phyloP scores from a whole-genome alignment of 768 basidiomycete genomes.

The Amanita pseudoporphyria region DNA sequence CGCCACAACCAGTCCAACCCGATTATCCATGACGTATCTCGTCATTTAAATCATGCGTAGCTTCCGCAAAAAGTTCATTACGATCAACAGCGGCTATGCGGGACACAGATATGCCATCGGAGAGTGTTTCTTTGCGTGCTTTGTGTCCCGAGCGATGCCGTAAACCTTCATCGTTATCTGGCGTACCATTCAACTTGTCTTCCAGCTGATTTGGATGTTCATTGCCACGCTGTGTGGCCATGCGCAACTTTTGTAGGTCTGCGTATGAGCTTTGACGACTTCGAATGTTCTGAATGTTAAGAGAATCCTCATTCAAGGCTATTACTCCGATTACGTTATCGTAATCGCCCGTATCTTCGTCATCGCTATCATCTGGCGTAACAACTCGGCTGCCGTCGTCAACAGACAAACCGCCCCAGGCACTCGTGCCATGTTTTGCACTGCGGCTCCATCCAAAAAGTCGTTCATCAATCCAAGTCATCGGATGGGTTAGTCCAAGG shows the following conservation, averaged over 20 bases:
- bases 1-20: not conserved
- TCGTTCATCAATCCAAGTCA: slow-evolving; percentile 92
- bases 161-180: slow-evolving; percentile 27
- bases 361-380: slow-evolving; percentile 74
- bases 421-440: slow-evolving; percentile 70
- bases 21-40: slow-evolving; percentile 29
- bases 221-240: slow-evolving; percentile 16
- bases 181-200: slow-evolving; percentile 7
- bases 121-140: slow-evolving; percentile 53
- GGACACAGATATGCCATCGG: slow-evolving; percentile 52
- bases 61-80: slow-evolving; percentile 48
- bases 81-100: slow-evolving; percentile 53
- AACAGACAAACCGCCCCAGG: slow-evolving; percentile 58
- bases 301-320: slow-evolving; percentile 37
- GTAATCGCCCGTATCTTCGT: slow-evolving; percentile 86
- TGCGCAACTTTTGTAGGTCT: slow-evolving; percentile 64
- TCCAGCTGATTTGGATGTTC: slow-evolving; percentile 7
- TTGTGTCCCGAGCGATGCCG: slow-evolving; percentile 38
- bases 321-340: slow-evolving; percentile 76
- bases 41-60: slow-evolving; percentile 57
- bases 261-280: slow-evolving; percentile 72
- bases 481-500: slow-evolving; percentile 78
- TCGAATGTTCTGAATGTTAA: slow-evolving; percentile 31
- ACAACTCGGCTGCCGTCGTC: slow-evolving; percentile 54
- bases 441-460: slow-evolving; percentile 88